Conservation (phyloP, 2,329 filamentous ascomycete genomes). For the Sclerotinia glacialis region DNA sequence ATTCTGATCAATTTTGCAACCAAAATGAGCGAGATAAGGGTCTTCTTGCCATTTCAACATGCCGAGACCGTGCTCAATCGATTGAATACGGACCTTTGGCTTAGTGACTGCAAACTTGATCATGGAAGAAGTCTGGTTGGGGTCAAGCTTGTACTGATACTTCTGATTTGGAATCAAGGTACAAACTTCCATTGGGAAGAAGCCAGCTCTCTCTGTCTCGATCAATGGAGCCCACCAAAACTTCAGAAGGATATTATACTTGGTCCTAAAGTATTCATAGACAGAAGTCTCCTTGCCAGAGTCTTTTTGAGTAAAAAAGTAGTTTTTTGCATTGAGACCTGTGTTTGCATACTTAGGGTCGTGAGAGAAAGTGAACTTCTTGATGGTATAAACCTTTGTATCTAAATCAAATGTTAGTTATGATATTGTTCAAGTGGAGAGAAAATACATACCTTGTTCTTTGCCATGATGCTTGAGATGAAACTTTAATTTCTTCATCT, state of each 20-base stretch:
- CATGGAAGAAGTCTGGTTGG: constrained; percentile 69
- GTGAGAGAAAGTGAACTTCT: constrained; percentile 47
- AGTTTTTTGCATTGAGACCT: constrained; percentile 50
- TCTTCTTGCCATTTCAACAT: constrained; percentile 69
- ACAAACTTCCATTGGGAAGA: constrained; percentile 62
- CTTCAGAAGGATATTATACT: constrained; percentile 52
- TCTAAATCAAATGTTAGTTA: constrained; percentile 33
- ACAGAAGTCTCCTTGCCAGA: constrained; percentile 44
- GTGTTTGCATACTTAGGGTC: constrained; percentile 42
- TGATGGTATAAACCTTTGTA: constrained; percentile 52
- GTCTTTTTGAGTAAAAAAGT: constrained; percentile 54
- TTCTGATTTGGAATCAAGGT: constrained; percentile 53
- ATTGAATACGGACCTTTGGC: constrained; percentile 62
- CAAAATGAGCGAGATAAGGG: constrained; percentile 67
- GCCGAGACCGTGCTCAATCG: constrained; percentile 66
- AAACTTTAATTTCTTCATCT: constrained; percentile 56
- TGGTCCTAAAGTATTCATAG: constrained; percentile 54
- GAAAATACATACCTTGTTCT: constrained; percentile 34
- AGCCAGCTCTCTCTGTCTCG: constrained; percentile 52
- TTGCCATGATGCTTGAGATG: constrained; percentile 53
- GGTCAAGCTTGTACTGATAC: constrained; percentile 61
- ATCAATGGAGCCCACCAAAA: constrained; percentile 55
- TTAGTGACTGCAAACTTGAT: constrained; percentile 88
- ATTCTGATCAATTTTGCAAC: constrained; percentile 62
- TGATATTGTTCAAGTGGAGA: background rate